Conservation (phyloP, 169 alveolate genomes). For the Eimeria tenella region DNA sequence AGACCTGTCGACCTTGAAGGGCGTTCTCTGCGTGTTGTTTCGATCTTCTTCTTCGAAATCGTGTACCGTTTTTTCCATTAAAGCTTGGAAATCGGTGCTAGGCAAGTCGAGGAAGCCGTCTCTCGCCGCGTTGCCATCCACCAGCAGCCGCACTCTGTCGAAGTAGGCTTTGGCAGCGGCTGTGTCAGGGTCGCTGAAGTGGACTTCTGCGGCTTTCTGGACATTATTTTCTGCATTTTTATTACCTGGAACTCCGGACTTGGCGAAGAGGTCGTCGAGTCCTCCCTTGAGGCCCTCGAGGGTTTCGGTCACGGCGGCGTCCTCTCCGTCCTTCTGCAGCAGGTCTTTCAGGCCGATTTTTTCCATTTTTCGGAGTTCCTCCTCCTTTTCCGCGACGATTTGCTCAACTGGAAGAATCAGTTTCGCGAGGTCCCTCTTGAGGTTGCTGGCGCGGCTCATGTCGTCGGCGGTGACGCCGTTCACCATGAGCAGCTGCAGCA, state of each 20-base stretch:
- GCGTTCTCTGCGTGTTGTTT: neutral
- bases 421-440: neutral
- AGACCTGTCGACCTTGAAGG: neutral
- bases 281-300: no score
- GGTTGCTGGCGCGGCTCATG: neutral
- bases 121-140: neutral
- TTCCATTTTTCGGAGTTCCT: neutral
- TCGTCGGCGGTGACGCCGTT: constrained; percentile 17
- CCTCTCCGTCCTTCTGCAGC: neutral
- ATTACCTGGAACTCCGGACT: neutral
- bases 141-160: neutral
- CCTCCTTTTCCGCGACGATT: neutral
- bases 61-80: neutral
- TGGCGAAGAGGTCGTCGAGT: no score
- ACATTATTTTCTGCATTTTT: neutral
- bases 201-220: neutral
- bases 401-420: neutral
- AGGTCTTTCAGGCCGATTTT: neutral
- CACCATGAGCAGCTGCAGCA: neutral
- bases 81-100: neutral
- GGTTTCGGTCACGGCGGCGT: no score
- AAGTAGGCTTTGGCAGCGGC: neutral
- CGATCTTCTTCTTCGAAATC: neutral
- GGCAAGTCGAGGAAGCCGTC: neutral
- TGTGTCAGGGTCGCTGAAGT: neutral